phyloP scores from a whole-genome alignment of 2,329 filamentous ascomycete species.

The Cladosporium sp. region DNA sequence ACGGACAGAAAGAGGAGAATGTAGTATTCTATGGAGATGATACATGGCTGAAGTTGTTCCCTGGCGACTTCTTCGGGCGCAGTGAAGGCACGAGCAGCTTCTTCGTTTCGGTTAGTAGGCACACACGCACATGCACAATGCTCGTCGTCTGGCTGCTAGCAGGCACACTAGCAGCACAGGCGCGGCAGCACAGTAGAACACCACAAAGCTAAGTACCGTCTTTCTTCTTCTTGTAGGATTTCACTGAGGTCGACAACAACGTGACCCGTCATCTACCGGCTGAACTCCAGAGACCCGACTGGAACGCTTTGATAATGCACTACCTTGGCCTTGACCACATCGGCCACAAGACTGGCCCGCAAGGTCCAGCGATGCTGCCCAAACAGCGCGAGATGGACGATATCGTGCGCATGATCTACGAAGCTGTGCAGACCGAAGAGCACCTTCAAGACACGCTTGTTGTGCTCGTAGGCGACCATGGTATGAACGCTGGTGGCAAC shows the following conservation, averaged over 20 bases:
- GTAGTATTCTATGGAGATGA: constrained; percentile 96
- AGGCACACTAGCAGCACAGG: neutral
- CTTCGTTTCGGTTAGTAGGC: constrained; percentile 78
- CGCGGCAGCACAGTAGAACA: neutral
- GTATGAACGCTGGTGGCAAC: constrained; percentile 99
- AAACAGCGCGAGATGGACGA: constrained; percentile 94
- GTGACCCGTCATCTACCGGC: constrained; percentile 82
- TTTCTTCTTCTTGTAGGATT: constrained; percentile 61
- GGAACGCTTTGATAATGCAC: constrained; percentile 91
- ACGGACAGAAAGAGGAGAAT: constrained; percentile 51
- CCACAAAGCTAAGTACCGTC: constrained; percentile 4
- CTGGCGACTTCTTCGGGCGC: constrained; percentile 69
- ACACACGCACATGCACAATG: neutral
- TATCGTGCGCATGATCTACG: constrained; percentile 72
- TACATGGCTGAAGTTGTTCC: constrained; percentile 97
- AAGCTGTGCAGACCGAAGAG: constrained; percentile 63
- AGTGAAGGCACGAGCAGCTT: constrained; percentile 94
- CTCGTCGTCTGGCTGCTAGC: neutral
- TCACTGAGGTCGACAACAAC: constrained; percentile 95
- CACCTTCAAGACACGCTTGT: constrained; percentile 77
- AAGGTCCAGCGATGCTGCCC: constrained; percentile 78
- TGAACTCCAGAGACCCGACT: constrained; percentile 74
- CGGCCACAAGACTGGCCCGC: constrained; percentile 89
- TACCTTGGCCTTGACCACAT: constrained; percentile 97
- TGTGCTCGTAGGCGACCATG: constrained; percentile 87